These are phyloP conservation scores for Wickerhamiella nectarea DNA, from an alignment of 805 yeast species.

Conservation along the genomic window DNA sequence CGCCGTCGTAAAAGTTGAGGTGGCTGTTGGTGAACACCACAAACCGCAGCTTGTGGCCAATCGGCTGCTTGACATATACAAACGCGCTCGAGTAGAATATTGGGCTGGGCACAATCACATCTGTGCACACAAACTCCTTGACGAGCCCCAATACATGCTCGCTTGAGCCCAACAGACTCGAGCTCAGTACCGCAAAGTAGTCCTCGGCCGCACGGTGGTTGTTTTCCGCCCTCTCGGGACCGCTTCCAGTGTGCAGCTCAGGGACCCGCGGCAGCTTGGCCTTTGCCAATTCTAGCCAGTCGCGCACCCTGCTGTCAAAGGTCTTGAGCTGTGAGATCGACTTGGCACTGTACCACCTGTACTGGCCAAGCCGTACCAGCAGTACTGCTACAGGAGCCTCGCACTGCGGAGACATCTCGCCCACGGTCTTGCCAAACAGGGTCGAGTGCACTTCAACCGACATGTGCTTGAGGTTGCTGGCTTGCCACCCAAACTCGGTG, in stretches of 20 bases:
- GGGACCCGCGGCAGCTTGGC: background rate
- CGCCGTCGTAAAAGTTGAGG: conserved; percentile 1
- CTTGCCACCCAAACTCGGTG: background rate
- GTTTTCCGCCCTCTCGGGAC: background rate
- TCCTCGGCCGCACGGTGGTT: background rate
- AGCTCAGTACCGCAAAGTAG: background rate
- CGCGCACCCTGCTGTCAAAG: background rate
- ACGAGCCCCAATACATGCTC: background rate
- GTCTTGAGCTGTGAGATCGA: background rate
- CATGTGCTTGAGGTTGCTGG: conserved; percentile 1
- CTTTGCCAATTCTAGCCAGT: background rate
- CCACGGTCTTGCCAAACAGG: background rate
- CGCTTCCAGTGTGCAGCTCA: background rate
- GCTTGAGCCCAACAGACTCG: background rate
- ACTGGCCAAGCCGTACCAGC: background rate
- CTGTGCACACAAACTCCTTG: background rate
- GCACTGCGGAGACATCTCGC: conserved; percentile 4
- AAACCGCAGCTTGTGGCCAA: conserved; percentile 6
- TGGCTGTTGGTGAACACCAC: background rate
- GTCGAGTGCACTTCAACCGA: background rate
- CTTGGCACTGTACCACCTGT: conserved; percentile 3
- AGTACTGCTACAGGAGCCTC: background rate
- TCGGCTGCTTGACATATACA: background rate
- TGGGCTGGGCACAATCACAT: conserved; percentile 2
- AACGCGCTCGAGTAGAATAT: background rate